phyloP scores from a whole-genome alignment of 2,329 filamentous ascomycete genomes.

The Myriosclerotinia scirpicola region DNA sequence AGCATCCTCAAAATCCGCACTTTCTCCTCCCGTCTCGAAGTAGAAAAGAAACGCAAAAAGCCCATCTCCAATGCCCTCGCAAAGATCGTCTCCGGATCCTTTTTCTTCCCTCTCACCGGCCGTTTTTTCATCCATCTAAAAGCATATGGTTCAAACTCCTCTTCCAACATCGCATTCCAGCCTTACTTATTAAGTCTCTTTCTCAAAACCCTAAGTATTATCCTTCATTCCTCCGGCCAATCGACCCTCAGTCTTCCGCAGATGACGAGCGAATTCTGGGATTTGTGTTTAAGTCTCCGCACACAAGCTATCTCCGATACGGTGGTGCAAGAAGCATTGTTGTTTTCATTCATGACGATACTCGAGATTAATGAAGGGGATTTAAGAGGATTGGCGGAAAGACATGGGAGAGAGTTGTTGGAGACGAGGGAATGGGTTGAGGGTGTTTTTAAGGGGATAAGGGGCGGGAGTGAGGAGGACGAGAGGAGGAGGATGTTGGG shows the following conservation, averaged over 20 bases:
- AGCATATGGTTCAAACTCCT: constrained; percentile 48
- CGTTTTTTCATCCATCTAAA: constrained; percentile 69
- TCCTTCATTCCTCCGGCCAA: constrained; percentile 81
- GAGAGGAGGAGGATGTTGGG: constrained; percentile 77
- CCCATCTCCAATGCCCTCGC: constrained; percentile 76
- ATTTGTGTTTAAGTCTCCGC: constrained; percentile 72
- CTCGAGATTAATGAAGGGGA: constrained; percentile 75
- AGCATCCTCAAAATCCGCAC: constrained; percentile 84
- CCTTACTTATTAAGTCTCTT: constrained; percentile 76
- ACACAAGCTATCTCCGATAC: constrained; percentile 60
- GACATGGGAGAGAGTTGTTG: constrained; percentile 72
- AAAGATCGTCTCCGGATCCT: constrained; percentile 68
- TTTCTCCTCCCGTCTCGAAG: constrained; percentile 75
- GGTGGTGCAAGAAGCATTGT: constrained; percentile 67
- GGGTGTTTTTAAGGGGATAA: constrained; percentile 63
- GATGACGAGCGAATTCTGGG: constrained; percentile 82
- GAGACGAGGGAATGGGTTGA: constrained; percentile 88
- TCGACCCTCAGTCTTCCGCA: constrained; percentile 72
- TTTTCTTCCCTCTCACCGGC: constrained; percentile 85
- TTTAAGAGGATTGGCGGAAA: constrained; percentile 68
- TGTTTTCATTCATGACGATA: constrained; percentile 77
- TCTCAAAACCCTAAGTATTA: constrained; percentile 79
- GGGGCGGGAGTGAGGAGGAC: constrained; percentile 60
- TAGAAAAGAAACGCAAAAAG: constrained; percentile 56
- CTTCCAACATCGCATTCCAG: constrained; percentile 65